Percentiles rank a stretch among this genome's conserved stretches.
Conservation (phyloP, 2,329 filamentous ascomycete species). For the Geoglossum cookeanum region DNA sequence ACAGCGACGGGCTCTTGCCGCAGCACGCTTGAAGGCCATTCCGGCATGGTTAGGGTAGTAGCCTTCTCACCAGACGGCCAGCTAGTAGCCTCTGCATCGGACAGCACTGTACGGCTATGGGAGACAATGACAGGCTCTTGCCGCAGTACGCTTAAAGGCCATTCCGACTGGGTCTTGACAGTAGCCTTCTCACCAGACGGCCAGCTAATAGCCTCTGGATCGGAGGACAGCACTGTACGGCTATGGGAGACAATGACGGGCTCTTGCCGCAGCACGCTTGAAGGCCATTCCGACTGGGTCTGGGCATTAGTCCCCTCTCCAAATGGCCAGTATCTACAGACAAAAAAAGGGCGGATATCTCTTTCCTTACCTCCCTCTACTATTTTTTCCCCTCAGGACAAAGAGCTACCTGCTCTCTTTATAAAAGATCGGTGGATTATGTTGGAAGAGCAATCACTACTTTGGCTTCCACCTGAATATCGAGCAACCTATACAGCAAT, state of each 20-base stretch:
- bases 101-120: not conserved
- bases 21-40: not conserved
- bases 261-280: no score
- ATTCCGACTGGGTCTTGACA: not conserved
- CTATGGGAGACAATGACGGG: not conserved
- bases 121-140: not conserved
- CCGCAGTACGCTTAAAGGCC: not conserved
- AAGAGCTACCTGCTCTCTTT: not conserved
- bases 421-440: no score
- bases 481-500: no score
- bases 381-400: not conserved
- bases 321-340: not conserved
- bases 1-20: not conserved
- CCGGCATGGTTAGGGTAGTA: not conserved
- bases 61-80: conserved; percentile 3
- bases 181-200: conserved; percentile 5
- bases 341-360: not conserved
- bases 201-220: no score
- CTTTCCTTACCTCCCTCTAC: not conserved
- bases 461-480: no score
- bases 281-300: not conserved
- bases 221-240: not conserved
- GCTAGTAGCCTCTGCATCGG: not conserved
- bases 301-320: conserved; percentile 4
- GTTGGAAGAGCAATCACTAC: no score